A percentile compares a stretch with the other conserved stretches of the same genome.
phyloP scores from a whole-genome alignment of 371 early-diverging fungal genomes.

The Apophysomyces sp. region DNA sequence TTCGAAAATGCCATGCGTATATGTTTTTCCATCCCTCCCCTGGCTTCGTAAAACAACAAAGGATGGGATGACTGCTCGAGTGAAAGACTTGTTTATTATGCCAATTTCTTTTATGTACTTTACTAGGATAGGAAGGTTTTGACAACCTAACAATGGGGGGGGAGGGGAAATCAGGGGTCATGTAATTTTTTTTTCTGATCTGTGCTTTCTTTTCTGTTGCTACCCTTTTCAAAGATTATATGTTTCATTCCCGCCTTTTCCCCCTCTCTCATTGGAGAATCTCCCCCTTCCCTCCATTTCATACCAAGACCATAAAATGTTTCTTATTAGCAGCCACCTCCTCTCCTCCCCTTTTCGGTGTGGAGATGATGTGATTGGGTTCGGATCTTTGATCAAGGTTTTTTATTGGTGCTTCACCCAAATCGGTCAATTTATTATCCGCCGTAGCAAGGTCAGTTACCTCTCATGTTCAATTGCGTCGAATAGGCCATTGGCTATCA shows the following conservation, averaged over 20 bases:
- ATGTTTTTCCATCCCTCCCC: not conserved
- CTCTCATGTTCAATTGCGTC: not conserved
- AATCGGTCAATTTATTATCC: slow-evolving; percentile 2
- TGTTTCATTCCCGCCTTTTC: not conserved
- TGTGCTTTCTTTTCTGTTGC: not conserved
- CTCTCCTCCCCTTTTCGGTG: not conserved
- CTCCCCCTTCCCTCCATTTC: not conserved
- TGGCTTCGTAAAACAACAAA: not conserved
- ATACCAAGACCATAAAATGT: not conserved
- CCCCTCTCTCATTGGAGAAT: not conserved
- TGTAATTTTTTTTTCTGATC: not conserved
- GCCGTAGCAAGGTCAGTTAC: not conserved
- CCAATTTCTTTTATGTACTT: too few relatives aligned
- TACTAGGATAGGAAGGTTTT: too few relatives aligned
- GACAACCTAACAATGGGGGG: not conserved
- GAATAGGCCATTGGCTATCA: not conserved
- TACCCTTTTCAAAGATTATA: not conserved
- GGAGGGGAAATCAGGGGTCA: not conserved
- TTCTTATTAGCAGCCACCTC: too few relatives aligned
- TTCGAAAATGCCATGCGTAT: not conserved
- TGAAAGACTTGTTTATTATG: too few relatives aligned
- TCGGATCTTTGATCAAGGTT: not conserved
- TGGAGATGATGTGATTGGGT: not conserved
- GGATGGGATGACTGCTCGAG: too few relatives aligned
- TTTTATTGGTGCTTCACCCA: not conserved